phyloP scores from a whole-genome alignment of 306 rosid species.

The Mucuna pruriens region DNA sequence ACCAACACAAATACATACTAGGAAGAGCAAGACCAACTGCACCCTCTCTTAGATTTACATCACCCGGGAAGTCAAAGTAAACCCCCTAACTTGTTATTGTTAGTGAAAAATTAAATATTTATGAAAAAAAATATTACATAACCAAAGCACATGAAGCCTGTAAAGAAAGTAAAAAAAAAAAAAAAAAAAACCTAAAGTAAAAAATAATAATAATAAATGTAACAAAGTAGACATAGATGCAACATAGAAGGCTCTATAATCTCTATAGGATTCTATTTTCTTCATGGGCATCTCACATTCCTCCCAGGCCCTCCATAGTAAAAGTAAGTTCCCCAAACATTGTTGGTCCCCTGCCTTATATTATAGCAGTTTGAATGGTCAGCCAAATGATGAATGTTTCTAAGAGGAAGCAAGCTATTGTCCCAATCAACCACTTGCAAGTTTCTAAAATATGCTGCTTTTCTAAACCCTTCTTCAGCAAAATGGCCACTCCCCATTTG shows the following conservation, averaged over 20 bases:
- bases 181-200: background rate
- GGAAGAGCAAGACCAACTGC: too few species aligned
- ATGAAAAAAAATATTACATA: background rate
- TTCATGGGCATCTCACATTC: constrained; percentile 86
- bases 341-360: constrained; percentile 71
- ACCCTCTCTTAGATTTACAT: background rate
- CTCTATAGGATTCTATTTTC: background rate
- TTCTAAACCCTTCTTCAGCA: constrained; percentile 91
- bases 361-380: constrained; percentile 92
- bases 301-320: constrained; percentile 99
- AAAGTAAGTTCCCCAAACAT: constrained; percentile 93
- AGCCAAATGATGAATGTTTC: constrained; percentile 75
- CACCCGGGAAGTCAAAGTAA: background rate
- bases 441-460: constrained; percentile 94
- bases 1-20: too few species aligned
- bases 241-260: background rate
- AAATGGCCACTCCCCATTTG: constrained; percentile 99
- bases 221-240: background rate
- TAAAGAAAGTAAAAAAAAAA: background rate
- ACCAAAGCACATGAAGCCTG: constrained; percentile 30
- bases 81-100: background rate
- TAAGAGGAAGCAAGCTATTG: constrained; percentile 79
- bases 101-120: background rate
- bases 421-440: constrained; percentile 96
- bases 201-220: background rate